Evolutionary conservation across 192 early-diverging fungal genomes (phyloP), one percentile per base, ranked within the genome.

Genomic region (Radiomyces spectabilis): DNA sequence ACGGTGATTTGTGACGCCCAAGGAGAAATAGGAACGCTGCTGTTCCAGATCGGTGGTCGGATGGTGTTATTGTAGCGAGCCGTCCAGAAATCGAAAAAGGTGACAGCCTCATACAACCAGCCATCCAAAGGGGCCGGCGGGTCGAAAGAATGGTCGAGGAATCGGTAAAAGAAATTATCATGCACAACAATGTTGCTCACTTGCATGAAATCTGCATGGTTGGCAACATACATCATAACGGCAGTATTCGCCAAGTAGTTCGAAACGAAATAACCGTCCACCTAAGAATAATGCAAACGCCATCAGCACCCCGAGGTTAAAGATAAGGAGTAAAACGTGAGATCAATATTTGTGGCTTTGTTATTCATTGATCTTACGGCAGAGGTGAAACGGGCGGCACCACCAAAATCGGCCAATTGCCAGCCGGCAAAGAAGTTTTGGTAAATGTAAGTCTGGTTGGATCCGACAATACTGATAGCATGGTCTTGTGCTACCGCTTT

Each of bases 361-460:
- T 9, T 25, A 33, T 39, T 41, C 22, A 18, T 43, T 1, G 2
- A 27, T 38, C 49, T 52, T 52, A 61, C 59, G 10, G 51, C 59
- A 47, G 59, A 61, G 3, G 59, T 61, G n/a, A 61, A 53, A 45
- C 59, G 32, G 13, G 27, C 41, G 12, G 51, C 59, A 25, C 59
- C 59, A 32, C 59, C 59, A 48, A 61, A 61, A 40, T 61, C 59
- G 18, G 40, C 59, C 4, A 54, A 13, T 25, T 47, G 41, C 59
- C 59, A 61, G 8, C 59, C 59, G 32, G 59, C 59, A 37, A 61
- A 34, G 27, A 52, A 61, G 35, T 61, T 61, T 30, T 61, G 51
- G 10, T 35, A 29, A 31, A 61, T 61, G 24, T 61, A 61, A 3
- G 59, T 61, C 31, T 53, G 43, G 15, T 61, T 61, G 18, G 33